phyloP scores from a whole-genome alignment of 139 green algal species.

The Bryopsis sp. region DNA sequence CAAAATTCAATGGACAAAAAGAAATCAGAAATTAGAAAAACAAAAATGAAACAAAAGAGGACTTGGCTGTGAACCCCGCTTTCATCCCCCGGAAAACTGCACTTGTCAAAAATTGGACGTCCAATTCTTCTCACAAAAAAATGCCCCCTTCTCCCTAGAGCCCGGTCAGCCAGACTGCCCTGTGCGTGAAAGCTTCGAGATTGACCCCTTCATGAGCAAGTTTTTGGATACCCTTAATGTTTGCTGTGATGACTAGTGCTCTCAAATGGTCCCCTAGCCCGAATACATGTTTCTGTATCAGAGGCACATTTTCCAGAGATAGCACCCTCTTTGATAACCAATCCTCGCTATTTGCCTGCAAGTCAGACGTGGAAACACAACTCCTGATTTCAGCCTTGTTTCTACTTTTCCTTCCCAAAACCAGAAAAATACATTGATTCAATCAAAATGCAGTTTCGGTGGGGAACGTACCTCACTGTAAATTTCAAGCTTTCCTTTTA shows the following conservation, averaged over 20 bases:
- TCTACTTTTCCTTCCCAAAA: no score
- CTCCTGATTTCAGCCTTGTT: not conserved
- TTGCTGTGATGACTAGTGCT: not conserved
- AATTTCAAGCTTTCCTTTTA: not conserved
- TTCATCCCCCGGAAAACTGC: no score
- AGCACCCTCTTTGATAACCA: not conserved
- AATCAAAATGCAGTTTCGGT: no score
- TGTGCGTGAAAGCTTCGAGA: not conserved
- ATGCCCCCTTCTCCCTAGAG: no score
- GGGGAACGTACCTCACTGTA: not conserved
- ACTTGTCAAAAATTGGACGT: no score
- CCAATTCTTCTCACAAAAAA: no score
- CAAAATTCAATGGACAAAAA: no score
- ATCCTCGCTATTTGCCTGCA: not conserved
- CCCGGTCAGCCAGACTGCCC: not conserved
- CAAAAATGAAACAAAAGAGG: no score
- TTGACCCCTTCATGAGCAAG: not conserved
- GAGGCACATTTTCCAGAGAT: not conserved
- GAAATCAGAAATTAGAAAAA: no score
- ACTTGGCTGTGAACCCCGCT: no score
- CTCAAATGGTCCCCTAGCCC: not conserved
- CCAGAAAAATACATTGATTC: no score
- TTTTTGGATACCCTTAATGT: not conserved
- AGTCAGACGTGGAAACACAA: not conserved
- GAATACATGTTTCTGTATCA: not conserved